Conservation (phyloP, 2,329 filamentous ascomycete genomes). For the Xylaria sp. region DNA sequence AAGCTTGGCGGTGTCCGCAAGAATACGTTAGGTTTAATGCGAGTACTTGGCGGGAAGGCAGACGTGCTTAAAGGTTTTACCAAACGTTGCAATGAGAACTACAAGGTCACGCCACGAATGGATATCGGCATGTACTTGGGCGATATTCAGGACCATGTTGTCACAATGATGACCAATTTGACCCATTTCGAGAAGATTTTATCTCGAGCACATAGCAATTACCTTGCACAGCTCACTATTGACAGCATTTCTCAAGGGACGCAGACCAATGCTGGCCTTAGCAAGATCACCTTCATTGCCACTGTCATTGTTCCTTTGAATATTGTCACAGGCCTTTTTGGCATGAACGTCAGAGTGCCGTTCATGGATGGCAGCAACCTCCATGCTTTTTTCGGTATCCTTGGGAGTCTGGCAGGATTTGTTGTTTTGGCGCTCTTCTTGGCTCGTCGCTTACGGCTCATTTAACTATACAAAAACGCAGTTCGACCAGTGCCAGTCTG, state of each 20-base stretch:
- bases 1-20: constrained; percentile 92
- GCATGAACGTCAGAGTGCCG: constrained; percentile 86
- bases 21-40: constrained; percentile 92
- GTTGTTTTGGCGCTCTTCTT: constrained; percentile 59
- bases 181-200: constrained; percentile 98
- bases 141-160: constrained; percentile 98
- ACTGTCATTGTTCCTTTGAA: constrained; percentile 98
- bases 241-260: constrained; percentile 91
- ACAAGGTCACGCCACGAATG: constrained; percentile 92
- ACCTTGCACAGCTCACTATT: constrained; percentile 92
- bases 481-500: not conserved
- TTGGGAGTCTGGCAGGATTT: constrained; percentile 67
- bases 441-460: constrained; percentile 60
- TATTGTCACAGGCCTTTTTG: constrained; percentile 85
- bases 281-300: constrained; percentile 93
- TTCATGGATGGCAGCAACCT: constrained; percentile 62
- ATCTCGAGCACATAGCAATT: constrained; percentile 92
- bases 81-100: constrained; percentile 98
- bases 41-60: constrained; percentile 95
- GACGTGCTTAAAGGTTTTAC: constrained; percentile 98
- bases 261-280: constrained; percentile 86
- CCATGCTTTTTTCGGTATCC: constrained; percentile 70
- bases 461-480: constrained; percentile 49
- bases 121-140: constrained; percentile 97
- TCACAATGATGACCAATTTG: constrained; percentile 98